Evolutionary conservation across 1,139 yeast species (phyloP), one percentile per base, ranked within the genome.

Genomic region (Hyphopichia wangnamkhiaoensis): DNA sequence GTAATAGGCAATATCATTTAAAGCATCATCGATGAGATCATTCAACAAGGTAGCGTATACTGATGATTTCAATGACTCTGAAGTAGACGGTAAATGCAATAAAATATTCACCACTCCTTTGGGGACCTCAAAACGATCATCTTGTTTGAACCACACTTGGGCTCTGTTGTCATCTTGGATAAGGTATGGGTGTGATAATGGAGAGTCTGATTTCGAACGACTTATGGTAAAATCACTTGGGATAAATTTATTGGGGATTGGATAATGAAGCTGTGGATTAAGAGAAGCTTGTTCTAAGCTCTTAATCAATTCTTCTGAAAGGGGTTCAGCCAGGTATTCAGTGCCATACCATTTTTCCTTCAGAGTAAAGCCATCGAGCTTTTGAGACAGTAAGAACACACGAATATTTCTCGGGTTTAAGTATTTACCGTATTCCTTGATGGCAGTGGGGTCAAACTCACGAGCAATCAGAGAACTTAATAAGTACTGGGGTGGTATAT

Each of bases 301-400:
- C 1, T 59, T 37, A 16, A 67, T 23, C 9, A 84, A 61, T 0
- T 62, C 63, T 0, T 48, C 31, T 2, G 79, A 65, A 18, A 88
- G 58, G 13, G 68, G 65, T 15, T 66, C 71, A 33, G 74, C 61
- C 2, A 76, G 64, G 55, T 89, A 87, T 48, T 85, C 84, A 0
- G 98, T 89, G 4, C 95, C 96, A 55, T 93, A 93, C 96, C 96
- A 91, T 52, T 79, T 71, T 59, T 93, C 98, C 13, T 53, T 68
- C 16, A 63, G 46, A 36, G 69, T 63, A 24, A 76, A 65, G 3
- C 61, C 65, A 3, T 64, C 58, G 23, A 77, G 61, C 6, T 63
- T 62, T 48, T 77, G 80, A 0, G 86, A 74, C 8, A 82, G 69
- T 31, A 91, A 58, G 27, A 75, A 68, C 8, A 80, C 68, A 46